Base-by-base conservation (phyloP, 192 early-diverging fungal genomes). In the Rhizophlyctis rosea region DNA sequence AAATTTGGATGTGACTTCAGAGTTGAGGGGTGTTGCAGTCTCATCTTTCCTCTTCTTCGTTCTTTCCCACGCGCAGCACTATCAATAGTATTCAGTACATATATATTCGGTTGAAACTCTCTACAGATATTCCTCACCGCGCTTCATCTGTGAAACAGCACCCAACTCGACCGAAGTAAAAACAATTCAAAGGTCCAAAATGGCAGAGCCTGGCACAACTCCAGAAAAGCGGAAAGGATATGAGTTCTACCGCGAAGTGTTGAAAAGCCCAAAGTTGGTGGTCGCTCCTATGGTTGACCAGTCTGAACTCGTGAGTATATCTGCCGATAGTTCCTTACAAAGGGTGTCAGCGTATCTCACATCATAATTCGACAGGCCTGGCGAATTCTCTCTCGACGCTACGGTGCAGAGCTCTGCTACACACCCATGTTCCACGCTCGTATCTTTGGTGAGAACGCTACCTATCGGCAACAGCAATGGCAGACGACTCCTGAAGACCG, bases 351-450 rank as follows among this genome's bases (percentile, higher is more conserved):
- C 21, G n/a, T 9, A 5, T 14, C 50, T 52, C 5, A 52, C 25
- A 52, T 27, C 13, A 23, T 5, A 7, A 5, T 23, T 52, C 25
- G 11, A 59, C 80, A 92, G 32, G 90, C 97, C 1, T 99, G 95
- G 95, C 80, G 97, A 34, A 81, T 96, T 5, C 86, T 99, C 31
- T 90, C 88, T 4, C 81, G 90, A 47, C 86, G 90, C 3, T 92
- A 98, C 68, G 84, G 80, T 44, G 89, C 93, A 1, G 71, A 95
- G 0, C 75, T 98, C 4, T 96, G 93, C 76, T 98, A 93, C 73
- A 98, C 97, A 11, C 97, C 97, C 49, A 98, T 98, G 96, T 90
- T 98, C 68, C 91, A 99, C 61, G 93, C 95, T 3, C 84, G 83
- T 49, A 57, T 93, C 14, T 99, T 99, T 72, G 68, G 76, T 51